These are phyloP conservation scores for Coriolopsis trogii DNA, from an alignment of 1,284 basidiomycete genomes.

Conservation along the genomic window DNA sequence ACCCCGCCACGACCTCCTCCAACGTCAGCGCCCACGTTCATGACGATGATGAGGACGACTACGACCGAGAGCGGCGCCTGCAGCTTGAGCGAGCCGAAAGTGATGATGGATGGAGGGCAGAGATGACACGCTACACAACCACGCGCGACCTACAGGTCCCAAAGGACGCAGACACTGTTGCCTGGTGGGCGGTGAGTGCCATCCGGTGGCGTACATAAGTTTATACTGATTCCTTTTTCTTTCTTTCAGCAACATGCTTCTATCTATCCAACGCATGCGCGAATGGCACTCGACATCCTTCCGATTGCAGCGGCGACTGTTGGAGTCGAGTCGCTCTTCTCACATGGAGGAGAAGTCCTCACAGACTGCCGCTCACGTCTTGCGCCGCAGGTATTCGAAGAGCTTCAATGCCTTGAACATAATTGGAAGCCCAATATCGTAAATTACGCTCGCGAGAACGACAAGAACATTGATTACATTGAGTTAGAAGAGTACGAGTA, in stretches of 20 bases:
- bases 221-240: no score
- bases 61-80: neutral
- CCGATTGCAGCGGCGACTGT: constrained; percentile 3
- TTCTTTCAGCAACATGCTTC: neutral
- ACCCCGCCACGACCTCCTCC: neutral
- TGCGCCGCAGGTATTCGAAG: constrained; percentile 5
- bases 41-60: neutral
- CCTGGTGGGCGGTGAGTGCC: constrained; percentile 7
- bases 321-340: constrained; percentile 7
- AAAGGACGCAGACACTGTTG: constrained; percentile 4
- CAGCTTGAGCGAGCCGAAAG: neutral
- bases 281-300: constrained; percentile 10
- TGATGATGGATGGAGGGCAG: constrained; percentile 1
- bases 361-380: constrained; percentile 6
- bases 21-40: neutral
- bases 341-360: neutral
- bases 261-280: constrained; percentile 5
- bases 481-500: constrained; percentile 6
- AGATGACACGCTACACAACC: constrained; percentile 4
- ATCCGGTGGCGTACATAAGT: no score
- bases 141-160: neutral
- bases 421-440: constrained; percentile 1
- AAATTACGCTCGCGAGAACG: constrained; percentile 8
- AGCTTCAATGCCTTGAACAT: constrained; percentile 1
- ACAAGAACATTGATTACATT: neutral